Conservation (phyloP, 139 green algal species). For the Chlorella ohadii region DNA sequence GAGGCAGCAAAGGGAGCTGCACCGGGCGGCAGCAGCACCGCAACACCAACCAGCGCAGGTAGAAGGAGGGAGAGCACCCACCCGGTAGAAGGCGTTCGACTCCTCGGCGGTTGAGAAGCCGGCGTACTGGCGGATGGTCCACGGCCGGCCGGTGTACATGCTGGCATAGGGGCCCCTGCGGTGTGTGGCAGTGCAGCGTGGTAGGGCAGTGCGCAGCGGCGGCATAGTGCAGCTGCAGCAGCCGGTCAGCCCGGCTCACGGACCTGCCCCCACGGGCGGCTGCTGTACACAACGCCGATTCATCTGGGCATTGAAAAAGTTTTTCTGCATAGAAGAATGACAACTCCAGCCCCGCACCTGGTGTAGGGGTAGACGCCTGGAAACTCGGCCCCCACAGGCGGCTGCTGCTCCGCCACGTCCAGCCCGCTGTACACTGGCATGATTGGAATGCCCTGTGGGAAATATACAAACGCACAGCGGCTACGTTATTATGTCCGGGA, state of each 20-base stretch:
- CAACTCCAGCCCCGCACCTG: slow-evolving; percentile 3
- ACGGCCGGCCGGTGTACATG: slow-evolving; percentile 76
- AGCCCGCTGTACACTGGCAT: slow-evolving; percentile 65
- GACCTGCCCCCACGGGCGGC: too few species aligned
- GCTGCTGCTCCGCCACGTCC: slow-evolving; percentile 44
- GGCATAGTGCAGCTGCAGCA: background rate
- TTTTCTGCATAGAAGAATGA: too few species aligned
- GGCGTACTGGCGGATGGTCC: slow-evolving; percentile 83
- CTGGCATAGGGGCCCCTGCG: slow-evolving; percentile 62
- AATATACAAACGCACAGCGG: too few species aligned
- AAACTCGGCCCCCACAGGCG: slow-evolving; percentile 40
- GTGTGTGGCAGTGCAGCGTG: background rate
- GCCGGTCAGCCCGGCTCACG: too few species aligned
- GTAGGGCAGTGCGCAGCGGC: background rate
- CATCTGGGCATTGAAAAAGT: too few species aligned
- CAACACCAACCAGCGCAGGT: too few species aligned
- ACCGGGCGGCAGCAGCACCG: background rate
- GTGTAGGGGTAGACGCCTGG: slow-evolving; percentile 73
- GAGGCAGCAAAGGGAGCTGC: background rate
- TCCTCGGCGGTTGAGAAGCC: slow-evolving; percentile 83
- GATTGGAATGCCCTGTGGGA: slow-evolving; percentile 42
- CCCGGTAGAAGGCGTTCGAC: slow-evolving; percentile 77
- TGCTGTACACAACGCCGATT: too few species aligned
- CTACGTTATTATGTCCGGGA: too few species aligned
- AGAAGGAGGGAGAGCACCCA: too few species aligned